phyloP scores from a whole-genome alignment of 306 rosid genomes.

The Dicorynia guianensis region DNA sequence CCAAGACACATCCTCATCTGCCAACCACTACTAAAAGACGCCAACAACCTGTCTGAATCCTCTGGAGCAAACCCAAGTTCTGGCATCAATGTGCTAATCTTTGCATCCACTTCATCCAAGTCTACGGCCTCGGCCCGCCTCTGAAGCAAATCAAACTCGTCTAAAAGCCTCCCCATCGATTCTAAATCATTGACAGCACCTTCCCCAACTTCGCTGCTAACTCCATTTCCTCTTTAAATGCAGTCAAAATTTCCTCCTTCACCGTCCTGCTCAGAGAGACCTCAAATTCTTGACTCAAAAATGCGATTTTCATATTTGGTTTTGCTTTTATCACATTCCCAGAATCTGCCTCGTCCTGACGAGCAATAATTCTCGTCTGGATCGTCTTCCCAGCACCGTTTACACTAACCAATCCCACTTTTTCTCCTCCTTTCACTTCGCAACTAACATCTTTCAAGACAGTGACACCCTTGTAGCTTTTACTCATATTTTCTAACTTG shows the following conservation, averaged over 20 bases:
- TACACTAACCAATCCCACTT: constrained; percentile 92
- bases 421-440: constrained; percentile 93
- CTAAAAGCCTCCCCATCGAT: constrained; percentile 94
- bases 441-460: constrained; percentile 80
- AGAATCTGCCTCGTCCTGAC: constrained; percentile 83
- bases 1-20: constrained; percentile 99
- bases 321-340: constrained; percentile 83
- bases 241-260: constrained; percentile 88
- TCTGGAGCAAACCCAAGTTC: constrained; percentile 85
- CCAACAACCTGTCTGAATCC: constrained; percentile 89
- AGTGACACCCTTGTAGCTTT: constrained; percentile 80
- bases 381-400: constrained; percentile 97
- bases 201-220: constrained; percentile 73
- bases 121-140: constrained; percentile 72
- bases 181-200: constrained; percentile 84
- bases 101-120: constrained; percentile 79
- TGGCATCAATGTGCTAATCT: constrained; percentile 84
- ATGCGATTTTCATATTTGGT: constrained; percentile 81
- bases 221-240: constrained; percentile 95
- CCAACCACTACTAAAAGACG: constrained; percentile 98
- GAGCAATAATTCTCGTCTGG: constrained; percentile 89
- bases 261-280: constrained; percentile 84
- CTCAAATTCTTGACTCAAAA: constrained; percentile 94
- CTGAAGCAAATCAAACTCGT: constrained; percentile 94
- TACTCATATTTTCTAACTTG: constrained; percentile 73